Base-by-base conservation (phyloP, 345 rosid species). In the Heritiera littoralis region DNA sequence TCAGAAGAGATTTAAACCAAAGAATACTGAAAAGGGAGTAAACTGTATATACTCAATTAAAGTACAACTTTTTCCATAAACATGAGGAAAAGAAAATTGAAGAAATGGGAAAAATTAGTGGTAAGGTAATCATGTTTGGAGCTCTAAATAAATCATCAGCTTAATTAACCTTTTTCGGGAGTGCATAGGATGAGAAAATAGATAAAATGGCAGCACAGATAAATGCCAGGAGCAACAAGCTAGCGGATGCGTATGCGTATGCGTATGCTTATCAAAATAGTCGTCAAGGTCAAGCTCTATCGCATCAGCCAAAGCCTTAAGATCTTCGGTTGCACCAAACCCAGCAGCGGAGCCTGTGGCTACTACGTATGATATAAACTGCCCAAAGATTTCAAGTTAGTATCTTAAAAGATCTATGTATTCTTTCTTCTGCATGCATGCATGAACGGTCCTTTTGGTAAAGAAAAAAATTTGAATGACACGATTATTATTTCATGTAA, bases 341-440 rank as follows among this genome's bases (percentile, higher is more conserved):
- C 83, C 94, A 0, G 91, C 97, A 0, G 91, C 93, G 0, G 85
- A 84, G 2, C 94, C 91, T 0, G 92, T 88, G 4, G 87, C 94
- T 71, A 88, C 35, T 10, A 88, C 13, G 68, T 86, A 89, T 2
- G 92, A 80, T 23, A 81, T 66, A 17, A 88, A 40, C 91, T 90
- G 81, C 74, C 46, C 54, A 32, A 64, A 14, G 1, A 35, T 32
- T 65, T 65, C 9, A 14, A 2, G 7, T 60, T 18, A 18, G 18
- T 18, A 7, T 56, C 18, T n/a, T 56, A 54, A 17, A 15, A 17
- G 8, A 54, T 17, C 59, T 17, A 20, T 54, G 17, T 35, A 35
- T 35, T 3, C 38, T 35, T 35, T 35, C 38, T 1, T 1, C 38
- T 35, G 2, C 38, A 35, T 35, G 38, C 38, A 35, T 35, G 38